Conservation (phyloP, 306 rosid species). For the Dicorynia guianensis region DNA sequence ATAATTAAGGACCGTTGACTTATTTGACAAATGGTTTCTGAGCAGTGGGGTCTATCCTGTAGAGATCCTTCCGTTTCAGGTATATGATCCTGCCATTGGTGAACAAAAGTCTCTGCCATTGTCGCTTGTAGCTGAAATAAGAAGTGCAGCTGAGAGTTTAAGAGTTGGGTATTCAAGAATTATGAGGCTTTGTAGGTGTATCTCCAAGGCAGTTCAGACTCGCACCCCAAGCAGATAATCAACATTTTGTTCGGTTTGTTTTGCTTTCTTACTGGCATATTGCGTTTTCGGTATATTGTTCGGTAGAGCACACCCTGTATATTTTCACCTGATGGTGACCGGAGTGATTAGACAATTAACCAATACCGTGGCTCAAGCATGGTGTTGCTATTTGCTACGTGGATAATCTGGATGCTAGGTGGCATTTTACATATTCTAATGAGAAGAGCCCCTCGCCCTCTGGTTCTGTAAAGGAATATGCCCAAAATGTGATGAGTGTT, state of each 20-base stretch:
- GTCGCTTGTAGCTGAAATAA: slow-evolving; percentile 55
- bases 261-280: slow-evolving; percentile 1
- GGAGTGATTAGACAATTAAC: no score
- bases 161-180: slow-evolving; percentile 68
- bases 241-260: slow-evolving; percentile 8
- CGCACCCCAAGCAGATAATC: slow-evolving; percentile 37
- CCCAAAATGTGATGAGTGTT: no score
- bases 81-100: slow-evolving; percentile 40
- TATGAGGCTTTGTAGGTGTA: slow-evolving; percentile 64
- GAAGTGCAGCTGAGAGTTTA: slow-evolving; percentile 54
- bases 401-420: no score
- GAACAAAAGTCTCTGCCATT: slow-evolving; percentile 43
- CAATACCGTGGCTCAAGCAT: no score
- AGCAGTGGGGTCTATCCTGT: slow-evolving; percentile 85
- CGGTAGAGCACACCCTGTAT: slow-evolving; percentile 25
- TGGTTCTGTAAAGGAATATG: no score
- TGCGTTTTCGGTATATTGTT: slow-evolving; percentile 28
- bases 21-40: slow-evolving; percentile 44
- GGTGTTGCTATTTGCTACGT: no score
- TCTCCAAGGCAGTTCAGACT: slow-evolving; percentile 57
- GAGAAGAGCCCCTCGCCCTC: no score
- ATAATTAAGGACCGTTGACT: slow-evolving; percentile 30
- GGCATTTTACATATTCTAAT: no score
- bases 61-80: slow-evolving; percentile 68
- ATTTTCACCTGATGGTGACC: neutral